Evolutionary conservation across 257 asterid species (phyloP), one percentile per base, ranked within the genome.

Genomic region (Cinchona pubescens): DNA sequence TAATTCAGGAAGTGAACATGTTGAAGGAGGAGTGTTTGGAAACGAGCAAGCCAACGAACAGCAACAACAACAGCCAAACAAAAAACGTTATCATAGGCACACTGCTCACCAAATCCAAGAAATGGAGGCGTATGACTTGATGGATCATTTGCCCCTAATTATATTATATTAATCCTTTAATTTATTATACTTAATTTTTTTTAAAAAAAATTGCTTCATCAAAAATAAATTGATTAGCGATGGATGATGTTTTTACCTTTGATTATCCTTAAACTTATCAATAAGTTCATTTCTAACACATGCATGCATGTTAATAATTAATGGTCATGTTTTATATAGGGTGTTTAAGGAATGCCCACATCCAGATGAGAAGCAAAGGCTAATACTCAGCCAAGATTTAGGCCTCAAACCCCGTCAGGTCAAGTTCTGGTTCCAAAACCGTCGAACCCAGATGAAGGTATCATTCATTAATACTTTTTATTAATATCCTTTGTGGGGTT

Each of bases 361-460:
- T 71, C 99, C 99, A 3, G 99, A 94, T 58, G 99, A 94, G 76
- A 94, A 94, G 75, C 99, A 90, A 51, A 82, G 99, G 67, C 87
- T 86, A 19, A 91, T 83, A 72, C 86, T 94, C 2, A 94, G 99
- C 90, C 97, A 90, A 68, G 98, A 94, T 0, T 95, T 94, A 68
- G 96, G 97, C 63, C 97, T 94, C 23, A 92, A 92, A 79, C 99
- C 97, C 0, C 86, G 97, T 18, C 97, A 94, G 62, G 97, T 94
- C 81, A 94, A 94, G 86, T 94, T 94, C 63, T 94, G 99, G 99
- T 94, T 94, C 86, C 99, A 94, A 72, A 94, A 94, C 76, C 88
- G 97, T 34, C 82, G 99, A 21, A 94, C 99, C 49, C 99, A 94
- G 80, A 88, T 92, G 97, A 94, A 94, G 97, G 98, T 93, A 30